phyloP scores from a whole-genome alignment of 2,329 filamentous ascomycete genomes.

The Nigrospora sphaerica region DNA sequence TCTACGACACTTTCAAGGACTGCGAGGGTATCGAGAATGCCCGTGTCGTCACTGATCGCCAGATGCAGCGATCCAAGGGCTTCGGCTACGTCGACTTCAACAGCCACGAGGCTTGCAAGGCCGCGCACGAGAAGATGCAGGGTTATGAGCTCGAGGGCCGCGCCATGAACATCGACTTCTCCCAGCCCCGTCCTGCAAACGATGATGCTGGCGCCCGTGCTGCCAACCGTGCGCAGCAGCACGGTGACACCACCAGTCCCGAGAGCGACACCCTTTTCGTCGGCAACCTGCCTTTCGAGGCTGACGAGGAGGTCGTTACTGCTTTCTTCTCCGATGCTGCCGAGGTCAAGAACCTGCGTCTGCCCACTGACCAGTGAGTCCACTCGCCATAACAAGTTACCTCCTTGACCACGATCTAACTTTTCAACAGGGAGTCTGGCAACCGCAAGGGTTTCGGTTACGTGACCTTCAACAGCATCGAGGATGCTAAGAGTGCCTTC shows the following conservation, averaged over 20 bases:
- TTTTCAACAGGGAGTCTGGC: conserved; percentile 57
- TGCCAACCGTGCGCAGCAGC: conserved; percentile 57
- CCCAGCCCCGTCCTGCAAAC: conserved; percentile 55
- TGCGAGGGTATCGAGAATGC: conserved; percentile 67
- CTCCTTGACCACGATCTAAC: conserved; percentile 14
- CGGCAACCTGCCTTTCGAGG: conserved; percentile 82
- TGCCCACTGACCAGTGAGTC: conserved; percentile 74
- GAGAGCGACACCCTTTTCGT: conserved; percentile 85
- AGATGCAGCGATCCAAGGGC: conserved; percentile 76
- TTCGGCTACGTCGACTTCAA: conserved; percentile 91
- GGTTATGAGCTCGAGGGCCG: conserved; percentile 69
- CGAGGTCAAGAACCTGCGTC: conserved; percentile 69
- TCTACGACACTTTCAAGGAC: conserved; percentile 73
- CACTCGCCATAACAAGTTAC: background rate
- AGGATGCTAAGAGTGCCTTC: conserved; percentile 74
- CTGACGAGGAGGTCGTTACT: conserved; percentile 67
- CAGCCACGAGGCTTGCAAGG: conserved; percentile 57
- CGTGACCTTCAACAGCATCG: conserved; percentile 72
- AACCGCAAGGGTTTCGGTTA: conserved; percentile 91
- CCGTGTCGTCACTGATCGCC: conserved; percentile 78
- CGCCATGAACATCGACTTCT: conserved; percentile 71
- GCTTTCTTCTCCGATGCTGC: conserved; percentile 68
- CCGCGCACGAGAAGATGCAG: conserved; percentile 69
- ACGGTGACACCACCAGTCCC: conserved; percentile 72
- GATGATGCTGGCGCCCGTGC: conserved; percentile 50